Base-by-base conservation (phyloP, 2,329 filamentous ascomycete genomes). In the Colletotrichum tabaci region DNA sequence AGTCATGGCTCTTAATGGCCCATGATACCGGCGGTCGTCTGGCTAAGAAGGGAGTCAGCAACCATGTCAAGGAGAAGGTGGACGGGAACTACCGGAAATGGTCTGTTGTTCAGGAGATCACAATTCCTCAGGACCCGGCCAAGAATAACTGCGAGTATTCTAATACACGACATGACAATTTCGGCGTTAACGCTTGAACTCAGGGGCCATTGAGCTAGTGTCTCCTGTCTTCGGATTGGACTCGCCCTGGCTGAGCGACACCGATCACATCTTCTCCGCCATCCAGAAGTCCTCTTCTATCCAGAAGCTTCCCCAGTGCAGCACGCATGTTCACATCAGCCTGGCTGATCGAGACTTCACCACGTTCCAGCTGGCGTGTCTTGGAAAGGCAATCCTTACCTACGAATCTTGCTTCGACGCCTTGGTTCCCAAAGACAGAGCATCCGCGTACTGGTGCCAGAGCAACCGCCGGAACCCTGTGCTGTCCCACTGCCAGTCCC, bases 241-340 rank as follows among this genome's bases (percentile, higher is more conserved):
- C 18, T 74, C 74, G 35, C 66, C 72, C 50, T 83, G 80, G 80
- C 74, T 73, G 2, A 42, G 74, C n/a, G 75, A 81, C 47, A 74
- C 82, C 16, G 66, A 74, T 10, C 70, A 68, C 72, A 78, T 84
- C 66, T 83, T 82, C 74, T 58, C 70, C 26, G 67, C 75, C 4
- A 67, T 82, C 2, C 74, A 76, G 30, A 53, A 60, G 12, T 65
- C 72, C 30, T 83, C 79, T 64, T 56, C 55, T 15, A 12, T 82
- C 15, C 58, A 72, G 16, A 60, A 71, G 0, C 78, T 79, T 10
- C 21, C 75, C 2, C 74, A 80, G 58, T 82, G 80, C 75, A 80
- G 80, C 73, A 82, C 82, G 2, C 82, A 83, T 74, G 75, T 83
- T 42, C 82, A 83, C 75, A 35, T 83, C 16, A 82, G 80, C 4